Evolutionary conservation across 441 rosid species (phyloP).

Genomic region (Populus hybrid): DNA sequence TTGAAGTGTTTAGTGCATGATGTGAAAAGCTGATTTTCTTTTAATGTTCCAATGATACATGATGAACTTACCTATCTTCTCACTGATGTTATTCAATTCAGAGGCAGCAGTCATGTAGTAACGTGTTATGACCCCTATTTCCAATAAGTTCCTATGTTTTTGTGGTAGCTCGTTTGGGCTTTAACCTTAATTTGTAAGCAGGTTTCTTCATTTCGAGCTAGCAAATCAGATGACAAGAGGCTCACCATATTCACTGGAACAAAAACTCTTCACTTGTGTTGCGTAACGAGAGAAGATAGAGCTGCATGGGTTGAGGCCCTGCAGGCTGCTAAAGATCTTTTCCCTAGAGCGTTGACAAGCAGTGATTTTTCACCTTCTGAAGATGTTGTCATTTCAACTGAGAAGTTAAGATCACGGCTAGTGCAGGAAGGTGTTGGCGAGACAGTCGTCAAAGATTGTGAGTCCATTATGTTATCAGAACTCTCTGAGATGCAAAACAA

Average conservation of each 20-base stretch:
- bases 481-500: constrained; percentile 66
- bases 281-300: constrained; percentile 72
- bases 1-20: background rate
- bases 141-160: constrained; percentile 1
- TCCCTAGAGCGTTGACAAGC: constrained; percentile 63
- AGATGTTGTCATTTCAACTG: constrained; percentile 76
- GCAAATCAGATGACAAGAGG: constrained; percentile 95
- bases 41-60: background rate
- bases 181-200: constrained; percentile 27
- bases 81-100: background rate
- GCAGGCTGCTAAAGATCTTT: constrained; percentile 75
- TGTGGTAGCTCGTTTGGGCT: constrained; percentile 10
- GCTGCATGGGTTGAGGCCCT: constrained; percentile 80
- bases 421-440: constrained; percentile 76
- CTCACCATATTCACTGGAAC: constrained; percentile 89
- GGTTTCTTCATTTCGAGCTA: constrained; percentile 92
- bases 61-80: background rate
- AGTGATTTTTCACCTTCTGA: constrained; percentile 59
- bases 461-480: constrained; percentile 79
- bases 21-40: background rate
- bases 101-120: background rate
- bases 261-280: constrained; percentile 88
- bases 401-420: constrained; percentile 67
- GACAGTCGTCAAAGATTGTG: constrained; percentile 66
- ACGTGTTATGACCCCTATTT: constrained; percentile 4